Evolutionary conservation across 768 basidiomycete species (phyloP), one percentile per base, ranked within the genome.

Genomic region (Lactarius hatsudake): DNA sequence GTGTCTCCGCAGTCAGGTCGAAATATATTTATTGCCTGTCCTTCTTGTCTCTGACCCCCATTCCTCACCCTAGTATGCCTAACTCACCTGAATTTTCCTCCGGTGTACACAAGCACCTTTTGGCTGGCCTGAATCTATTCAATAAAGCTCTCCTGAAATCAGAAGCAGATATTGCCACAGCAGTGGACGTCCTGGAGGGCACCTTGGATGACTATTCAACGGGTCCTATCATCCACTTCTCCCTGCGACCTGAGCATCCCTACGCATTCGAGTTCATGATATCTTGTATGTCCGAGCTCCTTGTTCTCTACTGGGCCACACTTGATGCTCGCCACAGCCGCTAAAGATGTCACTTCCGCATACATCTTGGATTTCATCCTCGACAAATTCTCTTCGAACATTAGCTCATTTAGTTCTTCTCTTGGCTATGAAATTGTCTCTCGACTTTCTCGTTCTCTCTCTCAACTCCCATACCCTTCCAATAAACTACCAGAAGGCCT

Each of bases 181-280:
- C 66, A 1, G 26, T 64, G 15, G 12, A n/a, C 17, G 62, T 67
- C 3, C 43, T 64, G 23, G 58, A 67, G 43, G 66, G 23, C 10
- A 54, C 62, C 0, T 53, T 67, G 43, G 62, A 67, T 20, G 32
- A 55, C 28, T 3, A 60, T 18, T 64, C 66, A n/a, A 61, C 60
- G 23, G 66, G 17, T 18, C 58, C 51, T 8, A 64, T 67, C 38
- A 55, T 67, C n/a, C 23, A n/a, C 10, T 34, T 42, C 17, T 54
- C 66, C 36, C 5, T 67, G 45, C 62, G 38, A 20, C 62, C 59
- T 0, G 53, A 55, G 3, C 36, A 55, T 5, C 66, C 62, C n/a
- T 60, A 60, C 23, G 59, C 40, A 12, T 60, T 67, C 10, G 66
- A 67, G 32, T 67, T 67, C 53, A 60, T 67, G 8, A 10, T 67